Conservation (phyloP, 805 yeast species). For the Phaffomyces antillensis region DNA sequence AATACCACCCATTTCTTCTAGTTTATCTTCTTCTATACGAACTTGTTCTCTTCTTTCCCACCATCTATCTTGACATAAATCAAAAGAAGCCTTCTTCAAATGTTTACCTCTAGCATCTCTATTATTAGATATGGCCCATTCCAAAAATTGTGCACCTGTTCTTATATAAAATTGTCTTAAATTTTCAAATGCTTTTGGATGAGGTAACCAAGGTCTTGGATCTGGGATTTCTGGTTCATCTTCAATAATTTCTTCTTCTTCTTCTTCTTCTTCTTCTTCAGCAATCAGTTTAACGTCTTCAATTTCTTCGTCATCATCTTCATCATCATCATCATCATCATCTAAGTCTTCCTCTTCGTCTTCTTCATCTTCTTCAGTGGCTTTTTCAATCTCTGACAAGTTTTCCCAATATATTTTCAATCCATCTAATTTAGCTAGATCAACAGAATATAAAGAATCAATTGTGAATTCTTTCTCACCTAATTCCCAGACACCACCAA, state of each 20-base stretch:
- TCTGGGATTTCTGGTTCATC: constrained; percentile 75
- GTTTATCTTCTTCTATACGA: constrained; percentile 77
- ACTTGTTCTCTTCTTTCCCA: constrained; percentile 97
- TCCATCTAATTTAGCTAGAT: constrained; percentile 82
- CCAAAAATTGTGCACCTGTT: constrained; percentile 78
- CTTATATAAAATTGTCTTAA: constrained; percentile 80
- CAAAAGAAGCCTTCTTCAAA: constrained; percentile 83
- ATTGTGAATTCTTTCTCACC: constrained; percentile 82
- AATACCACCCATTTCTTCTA: constrained; percentile 88
- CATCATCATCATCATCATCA: constrained; percentile 61
- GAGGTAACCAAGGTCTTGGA: constrained; percentile 94
- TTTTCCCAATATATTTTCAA: constrained; percentile 89
- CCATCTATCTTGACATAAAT: constrained; percentile 89
- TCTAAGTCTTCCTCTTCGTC: constrained; percentile 68
- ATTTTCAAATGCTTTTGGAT: constrained; percentile 88
- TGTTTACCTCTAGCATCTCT: constrained; percentile 84
- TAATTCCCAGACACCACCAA: constrained; percentile 85
- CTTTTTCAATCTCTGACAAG: constrained; percentile 44
- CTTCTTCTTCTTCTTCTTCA: constrained; percentile 44
- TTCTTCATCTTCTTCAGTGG: constrained; percentile 48
- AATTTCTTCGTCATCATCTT: constrained; percentile 34
- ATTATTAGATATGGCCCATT: constrained; percentile 88
- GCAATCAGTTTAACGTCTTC: constrained; percentile 33
- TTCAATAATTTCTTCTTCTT: constrained; percentile 57
- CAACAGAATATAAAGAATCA: constrained; percentile 82